Evolutionary conservation across 257 asterid species (phyloP).

Genomic region (Datura wrightii): DNA sequence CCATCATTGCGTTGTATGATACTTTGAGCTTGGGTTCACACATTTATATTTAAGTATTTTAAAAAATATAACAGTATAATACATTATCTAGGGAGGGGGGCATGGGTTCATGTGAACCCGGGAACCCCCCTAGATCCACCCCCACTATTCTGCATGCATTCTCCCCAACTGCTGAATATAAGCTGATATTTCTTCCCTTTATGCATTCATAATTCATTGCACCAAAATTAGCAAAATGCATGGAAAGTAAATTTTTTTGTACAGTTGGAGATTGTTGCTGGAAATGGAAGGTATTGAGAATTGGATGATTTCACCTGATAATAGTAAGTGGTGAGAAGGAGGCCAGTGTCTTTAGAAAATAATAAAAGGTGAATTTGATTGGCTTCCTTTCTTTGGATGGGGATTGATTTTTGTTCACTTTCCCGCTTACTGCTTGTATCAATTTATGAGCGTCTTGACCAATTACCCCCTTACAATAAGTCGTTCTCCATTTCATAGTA

Average conservation of each 20-base stretch:
- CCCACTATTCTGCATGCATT: not conserved
- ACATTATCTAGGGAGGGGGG: too few relatives aligned
- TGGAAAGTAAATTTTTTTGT: not conserved
- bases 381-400: not conserved
- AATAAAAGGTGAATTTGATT: constrained; percentile 5
- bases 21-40: too few relatives aligned
- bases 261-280: not conserved
- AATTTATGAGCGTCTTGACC: not conserved
- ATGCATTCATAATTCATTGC: not conserved
- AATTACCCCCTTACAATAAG: not conserved
- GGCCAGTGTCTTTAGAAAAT: constrained; percentile 1
- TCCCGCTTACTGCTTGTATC: not conserved
- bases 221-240: not conserved
- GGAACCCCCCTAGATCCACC: too few relatives aligned
- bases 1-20: too few relatives aligned
- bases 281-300: not conserved
- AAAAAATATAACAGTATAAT: too few relatives aligned
- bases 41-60: too few relatives aligned
- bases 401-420: not conserved
- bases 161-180: not conserved
- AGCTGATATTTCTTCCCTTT: not conserved
- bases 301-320: constrained; percentile 9
- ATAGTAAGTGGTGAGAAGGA: not conserved
- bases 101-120: too few relatives aligned
- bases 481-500: not conserved